These are phyloP conservation scores for Malus hybrid DNA, from an alignment of 331 rosid species.

Conservation along the genomic window DNA sequence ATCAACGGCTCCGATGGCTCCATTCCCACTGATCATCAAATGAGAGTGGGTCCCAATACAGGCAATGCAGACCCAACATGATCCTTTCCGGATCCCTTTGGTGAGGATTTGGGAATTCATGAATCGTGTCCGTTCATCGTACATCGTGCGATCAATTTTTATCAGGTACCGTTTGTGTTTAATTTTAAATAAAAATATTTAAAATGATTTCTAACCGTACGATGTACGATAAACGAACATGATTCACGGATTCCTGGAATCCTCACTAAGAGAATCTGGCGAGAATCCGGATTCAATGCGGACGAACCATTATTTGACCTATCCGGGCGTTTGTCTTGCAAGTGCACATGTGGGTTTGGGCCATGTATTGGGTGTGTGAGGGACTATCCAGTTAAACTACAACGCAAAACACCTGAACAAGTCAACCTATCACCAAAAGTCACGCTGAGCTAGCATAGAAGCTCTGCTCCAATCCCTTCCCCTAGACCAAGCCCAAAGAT, in stretches of 20 bases:
- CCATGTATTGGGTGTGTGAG: constrained; percentile 66
- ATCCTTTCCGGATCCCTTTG: too few relatives aligned
- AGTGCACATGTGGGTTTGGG: constrained; percentile 54
- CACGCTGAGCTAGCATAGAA: constrained; percentile 2
- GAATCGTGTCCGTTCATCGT: too few relatives aligned
- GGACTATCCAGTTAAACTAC: constrained; percentile 46
- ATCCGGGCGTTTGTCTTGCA: constrained; percentile 33
- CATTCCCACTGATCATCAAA: constrained; percentile 6
- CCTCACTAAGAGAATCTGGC: too few relatives aligned
- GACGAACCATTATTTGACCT: constrained; percentile 25
- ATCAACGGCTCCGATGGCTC: not conserved
- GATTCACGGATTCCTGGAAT: too few relatives aligned
- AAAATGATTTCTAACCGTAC: too few relatives aligned
- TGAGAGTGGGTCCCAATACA: constrained; percentile 8
- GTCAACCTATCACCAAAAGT: constrained; percentile 52
- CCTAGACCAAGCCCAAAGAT: constrained; percentile 63
- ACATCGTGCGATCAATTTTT: too few relatives aligned
- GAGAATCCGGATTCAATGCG: not conserved
- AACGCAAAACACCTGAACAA: constrained; percentile 49
- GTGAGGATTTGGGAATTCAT: too few relatives aligned
- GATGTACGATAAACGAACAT: too few relatives aligned
- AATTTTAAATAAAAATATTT: too few relatives aligned
- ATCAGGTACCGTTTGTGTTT: too few relatives aligned
- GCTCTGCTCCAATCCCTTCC: constrained; percentile 49
- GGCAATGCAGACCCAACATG: not conserved